These are phyloP conservation scores for Rhodotorula sp. DNA, from an alignment of 1,284 basidiomycete species.

Conservation along the genomic window DNA sequence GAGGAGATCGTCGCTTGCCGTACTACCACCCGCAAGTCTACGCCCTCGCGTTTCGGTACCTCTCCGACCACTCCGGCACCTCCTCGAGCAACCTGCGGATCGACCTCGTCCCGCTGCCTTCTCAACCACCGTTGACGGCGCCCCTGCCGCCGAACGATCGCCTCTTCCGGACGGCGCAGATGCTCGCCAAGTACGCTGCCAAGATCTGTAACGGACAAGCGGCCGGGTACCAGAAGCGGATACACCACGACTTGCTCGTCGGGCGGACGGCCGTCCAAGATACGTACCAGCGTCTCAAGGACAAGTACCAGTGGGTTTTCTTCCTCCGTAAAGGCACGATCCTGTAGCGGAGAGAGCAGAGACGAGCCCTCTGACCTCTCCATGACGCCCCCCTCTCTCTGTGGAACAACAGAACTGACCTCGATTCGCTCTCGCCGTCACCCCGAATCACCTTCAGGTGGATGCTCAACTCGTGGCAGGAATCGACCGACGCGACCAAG, in stretches of 20 bases:
- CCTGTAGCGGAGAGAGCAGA: neutral
- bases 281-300: slow-evolving; percentile 79
- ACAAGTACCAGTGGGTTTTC: slow-evolving; percentile 59
- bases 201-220: slow-evolving; percentile 79
- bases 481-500: slow-evolving; percentile 76
- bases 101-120: slow-evolving; percentile 53
- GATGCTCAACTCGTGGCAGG: slow-evolving; percentile 59
- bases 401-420: slow-evolving; percentile 14
- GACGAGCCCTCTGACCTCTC: neutral
- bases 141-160: slow-evolving; percentile 57
- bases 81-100: slow-evolving; percentile 52
- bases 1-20: slow-evolving; percentile 56
- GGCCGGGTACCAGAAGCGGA: slow-evolving; percentile 79
- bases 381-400: neutral
- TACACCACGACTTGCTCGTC: slow-evolving; percentile 77
- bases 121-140: slow-evolving; percentile 44
- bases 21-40: slow-evolving; percentile 75
- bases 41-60: slow-evolving; percentile 70
- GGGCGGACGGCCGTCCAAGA: slow-evolving; percentile 80
- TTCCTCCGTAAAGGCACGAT: too few species aligned
- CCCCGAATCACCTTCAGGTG: slow-evolving; percentile 40
- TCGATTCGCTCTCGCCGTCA: slow-evolving; percentile 5
- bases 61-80: slow-evolving; percentile 41
- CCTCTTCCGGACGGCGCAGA: slow-evolving; percentile 73
- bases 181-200: slow-evolving; percentile 76